Evolutionary conservation across 345 rosid genomes (phyloP), one percentile per base, ranked within the genome.

Genomic region (Pistacia vera): DNA sequence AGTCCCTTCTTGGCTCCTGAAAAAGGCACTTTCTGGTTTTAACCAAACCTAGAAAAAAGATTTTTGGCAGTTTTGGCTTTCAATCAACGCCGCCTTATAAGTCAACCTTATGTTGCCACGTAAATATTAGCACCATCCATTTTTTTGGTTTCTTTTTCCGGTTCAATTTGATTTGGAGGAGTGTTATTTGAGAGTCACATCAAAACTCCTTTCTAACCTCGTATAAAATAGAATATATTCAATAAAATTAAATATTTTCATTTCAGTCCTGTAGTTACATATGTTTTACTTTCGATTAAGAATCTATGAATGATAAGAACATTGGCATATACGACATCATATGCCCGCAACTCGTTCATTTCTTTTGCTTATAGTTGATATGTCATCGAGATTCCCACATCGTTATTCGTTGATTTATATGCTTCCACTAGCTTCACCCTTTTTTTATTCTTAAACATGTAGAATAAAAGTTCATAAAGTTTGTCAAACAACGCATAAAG

Each of bases 41-140:
- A 5, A 70, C 67, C 28, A 74, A 59, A 70, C 81, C 81, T 60
- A 51, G 5, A 70, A 58, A 71, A 25, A 25, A 25, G 1, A 1
- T 22, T 12, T 52, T 52, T 52, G 56, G 25, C 28, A 51, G 58
- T 14, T 28, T 46, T 54, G 56, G 17, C 11, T 11, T 51, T 7
- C 71, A 68, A 22, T n/a, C 4, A 11, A 68, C 71, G 71, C 71
- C 58, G 71, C 58, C 55, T 13, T 22, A 49, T 68, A 1, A 68
- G 28, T 38, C 57, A 48, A 49, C 35, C 22, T 7, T 8, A 13
- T 8, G 58, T 48, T 25, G 71, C 41, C 56, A 67, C 11, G 58
- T 67, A 12, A 46, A 6, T 7, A 25, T 2, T 20, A 18, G 1
- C 4, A 65, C 22, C 5, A 11, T 20, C 4, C 30, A 8, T 7